A percentile compares a stretch with the other conserved stretches of the same genome.
phyloP scores from a whole-genome alignment of 139 green algal species.

The Chloropicon primus region DNA sequence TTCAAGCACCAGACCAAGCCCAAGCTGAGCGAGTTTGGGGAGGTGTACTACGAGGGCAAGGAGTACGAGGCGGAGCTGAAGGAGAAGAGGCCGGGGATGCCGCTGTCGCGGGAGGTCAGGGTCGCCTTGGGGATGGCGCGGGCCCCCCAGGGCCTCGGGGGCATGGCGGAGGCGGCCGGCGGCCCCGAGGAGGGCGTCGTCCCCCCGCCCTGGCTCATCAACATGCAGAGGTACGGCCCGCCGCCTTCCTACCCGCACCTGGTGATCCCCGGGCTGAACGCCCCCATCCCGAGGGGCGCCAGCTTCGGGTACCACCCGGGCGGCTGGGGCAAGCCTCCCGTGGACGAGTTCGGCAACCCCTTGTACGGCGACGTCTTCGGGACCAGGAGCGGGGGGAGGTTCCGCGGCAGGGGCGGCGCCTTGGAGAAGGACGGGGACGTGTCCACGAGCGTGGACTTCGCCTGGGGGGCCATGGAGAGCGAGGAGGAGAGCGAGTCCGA shows the following conservation, averaged over 20 bases:
- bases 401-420: constrained; percentile 1
- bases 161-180: too few species aligned
- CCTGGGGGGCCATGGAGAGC: constrained; percentile 62
- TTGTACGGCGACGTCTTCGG: constrained; percentile 97
- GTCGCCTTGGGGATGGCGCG: constrained; percentile 75
- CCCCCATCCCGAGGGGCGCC: constrained; percentile 75
- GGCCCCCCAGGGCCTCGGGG: too few species aligned
- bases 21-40: constrained; percentile 62
- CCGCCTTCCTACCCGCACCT: constrained; percentile 85
- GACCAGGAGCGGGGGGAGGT: neutral
- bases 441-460: constrained; percentile 11
- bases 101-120: constrained; percentile 29
- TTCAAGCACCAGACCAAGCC: constrained; percentile 96
- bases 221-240: constrained; percentile 94
- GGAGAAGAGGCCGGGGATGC: constrained; percentile 3
- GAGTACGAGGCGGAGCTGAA: constrained; percentile 30
- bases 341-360: constrained; percentile 61
- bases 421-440: constrained; percentile 51
- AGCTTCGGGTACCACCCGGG: constrained; percentile 38
- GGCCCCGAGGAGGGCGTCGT: constrained; percentile 22
- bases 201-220: constrained; percentile 92
- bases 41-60: constrained; percentile 96
- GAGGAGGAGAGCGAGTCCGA: constrained; percentile 39
- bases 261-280: constrained; percentile 84
- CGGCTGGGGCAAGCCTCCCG: constrained; percentile 95